Base-by-base conservation (phyloP, 257 asterid species). In the Solanum acaule region DNA sequence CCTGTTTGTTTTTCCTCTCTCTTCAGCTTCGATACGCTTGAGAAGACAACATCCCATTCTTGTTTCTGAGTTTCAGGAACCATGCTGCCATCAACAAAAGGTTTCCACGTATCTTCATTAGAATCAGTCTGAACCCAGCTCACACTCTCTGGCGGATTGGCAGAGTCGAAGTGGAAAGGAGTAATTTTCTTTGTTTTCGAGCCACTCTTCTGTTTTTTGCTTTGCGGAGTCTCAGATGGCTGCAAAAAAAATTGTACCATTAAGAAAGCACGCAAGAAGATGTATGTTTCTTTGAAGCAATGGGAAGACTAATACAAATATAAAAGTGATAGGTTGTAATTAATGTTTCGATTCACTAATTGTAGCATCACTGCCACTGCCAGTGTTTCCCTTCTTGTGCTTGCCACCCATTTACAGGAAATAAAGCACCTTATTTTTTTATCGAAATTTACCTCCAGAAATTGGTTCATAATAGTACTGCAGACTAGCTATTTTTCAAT, bases 371-470 rank as follows among this genome's bases (percentile, higher is more conserved):
- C 86, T 6, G 27, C 33, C 88, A 67, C 56, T 46, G 56, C 56
- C 56, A 46, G 90, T 44, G 83, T 75, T 89, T 34, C 33, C 40
- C 88, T 88, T 90, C 46, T 14, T 90, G 56, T 87, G 88, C 72
- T 40, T 90, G 85, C 87, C 86, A 56, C 68, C 68, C 12, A 91
- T 88, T 75, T 88, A 89, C 71, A 87, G 27, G 87, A 59, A 91
- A 86, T 90, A 88, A 29, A 87, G 72, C 35, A 90, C 93, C 89
- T 91, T 92, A 37, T 63, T 87, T 86, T 89, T 91, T 14, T 88
- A 91, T n/a, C 90, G 90, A 71, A 90, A 87, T 38, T 31, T 88
- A 11, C 33, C 33, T 56, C 89, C 91, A 1, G 86, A 59, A n/a
- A 29, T 70, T 12, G 92, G 91, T 5, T 89, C 83, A 61, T 49